These are phyloP conservation scores for Irpex lacteus DNA, from an alignment of 1,284 basidiomycete genomes.

Conservation along the genomic window DNA sequence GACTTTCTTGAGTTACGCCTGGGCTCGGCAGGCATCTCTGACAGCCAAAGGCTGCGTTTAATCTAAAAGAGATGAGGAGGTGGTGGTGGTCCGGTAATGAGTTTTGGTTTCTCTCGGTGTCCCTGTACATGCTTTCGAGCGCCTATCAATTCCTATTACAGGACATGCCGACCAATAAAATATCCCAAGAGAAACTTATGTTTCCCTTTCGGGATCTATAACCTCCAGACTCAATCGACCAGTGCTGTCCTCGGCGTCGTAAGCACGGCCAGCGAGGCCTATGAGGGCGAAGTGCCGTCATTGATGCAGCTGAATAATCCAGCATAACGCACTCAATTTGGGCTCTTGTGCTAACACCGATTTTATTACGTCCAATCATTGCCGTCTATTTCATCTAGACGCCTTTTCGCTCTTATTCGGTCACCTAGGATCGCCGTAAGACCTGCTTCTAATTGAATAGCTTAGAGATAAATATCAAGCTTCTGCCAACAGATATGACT, in stretches of 20 bases:
- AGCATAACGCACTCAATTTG: not conserved
- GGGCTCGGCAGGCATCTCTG: conserved; percentile 27
- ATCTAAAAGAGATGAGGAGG: not conserved
- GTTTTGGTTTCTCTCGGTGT: no score
- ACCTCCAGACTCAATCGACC: no score
- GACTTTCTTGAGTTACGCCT: conserved; percentile 25
- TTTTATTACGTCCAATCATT: not conserved
- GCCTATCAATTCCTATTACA: not conserved
- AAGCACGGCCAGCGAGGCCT: no score
- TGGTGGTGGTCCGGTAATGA: not conserved
- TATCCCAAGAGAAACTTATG: not conserved
- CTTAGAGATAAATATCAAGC: not conserved
- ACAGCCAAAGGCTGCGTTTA: not conserved
- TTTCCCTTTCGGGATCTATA: no score
- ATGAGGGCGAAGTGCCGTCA: not conserved
- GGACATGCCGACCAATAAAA: not conserved
- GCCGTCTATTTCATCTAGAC: not conserved
- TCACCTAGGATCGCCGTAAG: not conserved
- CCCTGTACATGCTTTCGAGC: not conserved
- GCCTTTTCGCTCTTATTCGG: not conserved
- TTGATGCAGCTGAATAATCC: not conserved
- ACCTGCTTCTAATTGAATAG: not conserved
- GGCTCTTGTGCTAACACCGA: not conserved
- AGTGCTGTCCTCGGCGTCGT: no score
- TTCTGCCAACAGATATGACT: not conserved